Percentiles rank a stretch among this genome's conserved stretches.
Conservation (phyloP, 2,329 filamentous ascomycete genomes). For the Gremmenia infestans region DNA sequence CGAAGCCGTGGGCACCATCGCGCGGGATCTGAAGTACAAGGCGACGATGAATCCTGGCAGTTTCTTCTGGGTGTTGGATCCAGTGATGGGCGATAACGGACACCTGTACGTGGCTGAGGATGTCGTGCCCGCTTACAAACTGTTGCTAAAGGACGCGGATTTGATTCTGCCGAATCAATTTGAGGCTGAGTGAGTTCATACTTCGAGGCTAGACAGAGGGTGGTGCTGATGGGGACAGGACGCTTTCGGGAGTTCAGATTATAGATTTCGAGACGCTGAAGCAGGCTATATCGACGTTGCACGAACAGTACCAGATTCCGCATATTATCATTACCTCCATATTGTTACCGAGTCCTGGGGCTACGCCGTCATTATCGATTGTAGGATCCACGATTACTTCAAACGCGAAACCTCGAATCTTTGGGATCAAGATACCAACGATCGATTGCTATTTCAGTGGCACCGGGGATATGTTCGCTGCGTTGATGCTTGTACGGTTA, state of each 20-base stretch:
- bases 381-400: slow-evolving; percentile 71
- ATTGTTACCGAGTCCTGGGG: slow-evolving; percentile 51
- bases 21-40: slow-evolving; percentile 68
- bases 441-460: slow-evolving; percentile 94
- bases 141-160: slow-evolving; percentile 74
- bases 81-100: slow-evolving; percentile 97
- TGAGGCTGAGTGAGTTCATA: slow-evolving; percentile 73
- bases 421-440: slow-evolving; percentile 79
- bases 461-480: slow-evolving; percentile 97
- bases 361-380: slow-evolving; percentile 57
- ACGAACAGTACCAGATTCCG: slow-evolving; percentile 69
- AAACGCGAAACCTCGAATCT: slow-evolving; percentile 67
- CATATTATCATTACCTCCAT: slow-evolving; percentile 94
- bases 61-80: slow-evolving; percentile 97
- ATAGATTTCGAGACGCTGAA: slow-evolving; percentile 67
- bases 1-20: slow-evolving; percentile 78
- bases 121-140: slow-evolving; percentile 86
- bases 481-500: slow-evolving; percentile 80
- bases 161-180: slow-evolving; percentile 95
- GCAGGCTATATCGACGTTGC: slow-evolving; percentile 70
- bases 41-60: slow-evolving; percentile 58
- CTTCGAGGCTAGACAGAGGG: background rate
- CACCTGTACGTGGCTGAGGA: slow-evolving; percentile 86
- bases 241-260: slow-evolving; percentile 82
- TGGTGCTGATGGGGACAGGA: slow-evolving; percentile 42